Base-by-base conservation (phyloP, 129 eudicot species). In the Chrysanthemum seticuspe region DNA sequence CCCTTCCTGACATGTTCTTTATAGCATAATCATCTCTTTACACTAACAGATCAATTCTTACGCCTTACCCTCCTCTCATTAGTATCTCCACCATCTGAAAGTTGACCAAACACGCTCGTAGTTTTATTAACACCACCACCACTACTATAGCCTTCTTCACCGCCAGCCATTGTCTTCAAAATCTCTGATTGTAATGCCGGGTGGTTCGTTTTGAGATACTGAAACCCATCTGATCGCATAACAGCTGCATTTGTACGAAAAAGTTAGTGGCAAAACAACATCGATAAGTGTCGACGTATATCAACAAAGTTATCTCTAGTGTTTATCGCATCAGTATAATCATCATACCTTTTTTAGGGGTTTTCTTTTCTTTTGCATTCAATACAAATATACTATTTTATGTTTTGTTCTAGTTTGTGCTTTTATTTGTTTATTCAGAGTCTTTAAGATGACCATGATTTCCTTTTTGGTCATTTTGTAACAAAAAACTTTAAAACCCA, bases 151-250 rank as follows among this genome's bases (percentile, higher is more conserved):
- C 87, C 96, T 31, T 87, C 98, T 78, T 89, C 98, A 75, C 91
- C 87, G 45, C 90, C 91, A 54, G 96, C 98, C 59, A 89, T 89
- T 3, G 88, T 85, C 81, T 89, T 89, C 75, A 92, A 63, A 21
- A 92, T 86, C 82, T 92, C 98, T 0, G 98, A 89, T 74, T 92
- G 98, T 77, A 89, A 74, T 49, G 86, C 45, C 6, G 90, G 95
- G 73, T 81, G 79, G 56, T 82, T 86, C 53, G 84, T 83, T 83
- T 87, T 92, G 15, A 92, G 91, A 81, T 87, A 82, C 75, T 89
- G 89, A 67, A 89, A 92, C 65, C 95, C 96, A 74, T 92, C 98
- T 36, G 98, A 81, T 69, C 90, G 84, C 96, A 87, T 87, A 15
- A 92, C 98, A 79, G 95, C 98, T 92, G 88, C 83, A 85, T 60